A percentile compares a stretch with the other conserved stretches of the same genome.
phyloP scores from a whole-genome alignment of 2,329 filamentous ascomycete genomes.

The Hymenoscyphus albidus region DNA sequence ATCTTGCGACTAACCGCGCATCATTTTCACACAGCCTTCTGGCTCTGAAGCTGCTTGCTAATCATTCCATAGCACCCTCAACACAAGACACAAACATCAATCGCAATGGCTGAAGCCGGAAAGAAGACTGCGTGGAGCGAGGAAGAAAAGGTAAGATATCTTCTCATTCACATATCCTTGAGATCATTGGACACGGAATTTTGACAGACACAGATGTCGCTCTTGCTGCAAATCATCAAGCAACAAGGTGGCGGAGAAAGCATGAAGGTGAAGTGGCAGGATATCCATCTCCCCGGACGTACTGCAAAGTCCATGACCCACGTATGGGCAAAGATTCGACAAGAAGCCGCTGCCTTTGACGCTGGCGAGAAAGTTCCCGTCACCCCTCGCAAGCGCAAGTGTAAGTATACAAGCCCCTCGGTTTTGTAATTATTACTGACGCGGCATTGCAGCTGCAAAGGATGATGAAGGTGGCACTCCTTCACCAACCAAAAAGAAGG shows the following conservation, averaged over 20 bases:
- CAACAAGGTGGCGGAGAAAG: conserved; percentile 7
- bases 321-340: conserved; percentile 8
- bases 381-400: conserved; percentile 11
- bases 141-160: conserved; percentile 2
- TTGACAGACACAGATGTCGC: conserved; percentile 5
- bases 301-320: conserved; percentile 9
- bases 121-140: conserved; percentile 1
- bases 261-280: conserved; percentile 1
- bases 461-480: not conserved
- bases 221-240: conserved; percentile 12
- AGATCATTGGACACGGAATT: too few species aligned
- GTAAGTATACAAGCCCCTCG: not conserved
- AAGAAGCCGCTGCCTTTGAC: conserved; percentile 1
- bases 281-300: conserved; percentile 7
- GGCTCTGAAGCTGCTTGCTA: not conserved
- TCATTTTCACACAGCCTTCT: not conserved
- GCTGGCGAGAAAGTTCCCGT: not conserved
- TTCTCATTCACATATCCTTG: too few species aligned
- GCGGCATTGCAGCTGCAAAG: not conserved
- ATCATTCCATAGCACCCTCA: not conserved
- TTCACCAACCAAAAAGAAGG: conserved; percentile 5
- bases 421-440: not conserved
- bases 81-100: not conserved
- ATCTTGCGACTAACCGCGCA: too few species aligned
- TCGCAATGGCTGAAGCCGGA: not conserved